Evolutionary conservation across 177 flowering plant species (phyloP).

Genomic region (Vitis hybrid): DNA sequence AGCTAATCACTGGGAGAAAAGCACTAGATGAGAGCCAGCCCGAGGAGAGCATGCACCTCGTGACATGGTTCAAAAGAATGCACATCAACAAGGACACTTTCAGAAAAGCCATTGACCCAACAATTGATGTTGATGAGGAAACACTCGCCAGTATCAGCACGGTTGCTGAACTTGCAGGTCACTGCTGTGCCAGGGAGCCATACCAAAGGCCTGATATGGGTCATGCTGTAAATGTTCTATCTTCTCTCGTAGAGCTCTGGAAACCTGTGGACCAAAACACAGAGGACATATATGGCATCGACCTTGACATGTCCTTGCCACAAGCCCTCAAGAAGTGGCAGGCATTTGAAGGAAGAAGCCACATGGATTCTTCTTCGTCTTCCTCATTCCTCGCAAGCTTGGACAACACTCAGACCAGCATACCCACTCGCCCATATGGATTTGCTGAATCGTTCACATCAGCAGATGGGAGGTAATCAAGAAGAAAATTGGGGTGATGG

Average conservation of each 20-base stretch:
- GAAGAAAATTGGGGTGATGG: not conserved
- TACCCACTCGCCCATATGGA: conserved; percentile 80
- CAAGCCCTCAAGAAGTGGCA: conserved; percentile 95
- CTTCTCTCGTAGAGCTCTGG: conserved; percentile 88
- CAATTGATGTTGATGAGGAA: conserved; percentile 70
- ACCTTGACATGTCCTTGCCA: conserved; percentile 88
- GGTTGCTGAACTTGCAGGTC: conserved; percentile 93
- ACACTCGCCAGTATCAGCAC: conserved; percentile 65
- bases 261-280: conserved; percentile 65
- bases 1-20: conserved; percentile 80
- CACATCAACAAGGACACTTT: conserved; percentile 73
- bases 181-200: conserved; percentile 93
- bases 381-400: conserved; percentile 57
- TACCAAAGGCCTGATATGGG: conserved; percentile 99
- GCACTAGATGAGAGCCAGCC: conserved; percentile 89
- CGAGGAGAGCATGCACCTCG: conserved; percentile 92
- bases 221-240: conserved; percentile 83
- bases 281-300: conserved; percentile 89
- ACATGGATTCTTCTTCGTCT: conserved; percentile 52
- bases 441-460: conserved; percentile 93
- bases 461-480: conserved; percentile 73
- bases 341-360: conserved; percentile 68
- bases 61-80: conserved; percentile 93
- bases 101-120: conserved; percentile 75
- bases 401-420: conserved; percentile 91